Percentiles rank a stretch among this genome's conserved stretches.
phyloP scores from a whole-genome alignment of 163 green algal genomes.

The Volvox carteri region DNA sequence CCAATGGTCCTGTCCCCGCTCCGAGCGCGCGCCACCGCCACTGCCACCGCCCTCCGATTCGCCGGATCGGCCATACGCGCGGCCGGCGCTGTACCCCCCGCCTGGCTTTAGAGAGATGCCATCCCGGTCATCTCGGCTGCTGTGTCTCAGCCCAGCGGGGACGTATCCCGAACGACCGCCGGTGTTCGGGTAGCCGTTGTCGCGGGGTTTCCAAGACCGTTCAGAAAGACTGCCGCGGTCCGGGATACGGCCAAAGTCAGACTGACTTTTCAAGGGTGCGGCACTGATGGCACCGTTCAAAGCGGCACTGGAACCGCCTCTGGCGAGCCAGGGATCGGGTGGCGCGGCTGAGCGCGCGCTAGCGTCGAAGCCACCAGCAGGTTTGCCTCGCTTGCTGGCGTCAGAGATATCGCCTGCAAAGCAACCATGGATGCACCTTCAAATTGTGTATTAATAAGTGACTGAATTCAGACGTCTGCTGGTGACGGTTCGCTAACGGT shows the following conservation, averaged over 20 bases:
- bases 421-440: too few relatives aligned
- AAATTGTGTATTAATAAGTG: too few relatives aligned
- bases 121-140: neutral
- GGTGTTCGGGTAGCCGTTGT: neutral
- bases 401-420: conserved; percentile 12
- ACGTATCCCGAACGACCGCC: conserved; percentile 1
- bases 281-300: neutral
- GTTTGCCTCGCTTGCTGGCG: conserved; percentile 19
- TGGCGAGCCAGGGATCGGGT: neutral
- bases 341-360: neutral
- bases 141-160: neutral
- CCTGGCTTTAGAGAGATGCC: conserved; percentile 11
- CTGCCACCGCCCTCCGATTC: neutral
- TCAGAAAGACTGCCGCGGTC: neutral
- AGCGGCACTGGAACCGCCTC: neutral
- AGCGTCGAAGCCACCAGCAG: neutral
- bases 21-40: conserved; percentile 1
- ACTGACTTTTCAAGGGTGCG: neutral
- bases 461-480: too few relatives aligned
- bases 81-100: neutral
- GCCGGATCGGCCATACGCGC: neutral
- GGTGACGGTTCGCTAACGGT: too few relatives aligned
- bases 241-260: neutral
- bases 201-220: conserved; percentile 20
- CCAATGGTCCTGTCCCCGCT: conserved; percentile 27